Evolutionary conservation across 148 eudicot species (phyloP), one percentile per base, ranked within the genome.

Genomic region (Diospyros lotus): DNA sequence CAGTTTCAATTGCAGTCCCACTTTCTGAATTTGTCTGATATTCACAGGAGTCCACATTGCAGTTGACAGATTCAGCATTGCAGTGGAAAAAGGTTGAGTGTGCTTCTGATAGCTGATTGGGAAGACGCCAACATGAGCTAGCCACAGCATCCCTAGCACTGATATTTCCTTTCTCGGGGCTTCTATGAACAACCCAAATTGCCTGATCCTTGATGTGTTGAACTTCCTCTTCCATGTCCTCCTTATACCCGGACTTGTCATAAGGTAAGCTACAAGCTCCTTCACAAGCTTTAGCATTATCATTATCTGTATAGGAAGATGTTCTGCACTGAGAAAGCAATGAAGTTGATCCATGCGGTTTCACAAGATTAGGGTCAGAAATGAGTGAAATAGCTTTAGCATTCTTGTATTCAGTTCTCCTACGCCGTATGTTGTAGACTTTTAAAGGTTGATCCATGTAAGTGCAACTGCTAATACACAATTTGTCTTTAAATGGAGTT

Each of bases 151-250:
- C 86, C 73, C 81, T 74, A 70, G 75, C 68, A 54, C 76, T 85
- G 66, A 79, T 53, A 74, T 68, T 78, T 74, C 84, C 82, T 66
- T 83, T 79, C 45, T 81, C 76, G 53, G 73, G 39, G 73, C 89
- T 80, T 79, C 82, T 80, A 61, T 85, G 85, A 60, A 73, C 75
- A 45, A 76, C 58, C 43, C 76, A 68, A 66, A 75, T 64, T 71
- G 69, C 28, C 68, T 74, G 75, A 53, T 65, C 75, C 59, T 77
- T 72, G 38, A 53, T 64, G 10, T 54, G 60, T 18, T 46, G 59
- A 38, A 73, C 45, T 38, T 75, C 52, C 69, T 76, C 65, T 50
- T 68, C 73, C 13, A 58, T 65, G 7, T 10, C 75, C 39, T 62
- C 68, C 18, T 64, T 58, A 71, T 40, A 55, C 39, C 75, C 68